A percentile compares a stretch with the other conserved stretches of the same genome.
Conservation (phyloP, 1,284 basidiomycete species). For the Ganoderma leucocontextum region DNA sequence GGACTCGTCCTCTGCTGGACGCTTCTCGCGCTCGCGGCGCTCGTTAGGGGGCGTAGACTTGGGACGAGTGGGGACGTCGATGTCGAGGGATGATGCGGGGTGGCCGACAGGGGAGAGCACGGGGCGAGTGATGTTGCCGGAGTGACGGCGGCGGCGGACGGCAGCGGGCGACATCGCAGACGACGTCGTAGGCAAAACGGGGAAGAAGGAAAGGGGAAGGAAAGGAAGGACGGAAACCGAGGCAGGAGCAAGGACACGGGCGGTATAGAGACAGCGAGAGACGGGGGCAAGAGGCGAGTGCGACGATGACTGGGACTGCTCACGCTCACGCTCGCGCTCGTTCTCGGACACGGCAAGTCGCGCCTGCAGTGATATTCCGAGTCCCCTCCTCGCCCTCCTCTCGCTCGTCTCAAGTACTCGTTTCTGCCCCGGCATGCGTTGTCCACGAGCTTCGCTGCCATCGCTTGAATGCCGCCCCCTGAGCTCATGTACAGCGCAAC, state of each 20-base stretch:
- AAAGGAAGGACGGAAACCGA: conserved; percentile 9
- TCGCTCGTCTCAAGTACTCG: background rate
- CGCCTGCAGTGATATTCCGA: background rate
- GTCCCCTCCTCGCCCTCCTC: too few species aligned
- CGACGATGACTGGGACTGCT: background rate
- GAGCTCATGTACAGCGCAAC: background rate
- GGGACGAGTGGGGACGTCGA: conserved; percentile 42
- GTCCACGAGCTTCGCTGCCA: background rate
- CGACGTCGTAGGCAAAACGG: background rate
- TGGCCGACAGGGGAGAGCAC: conserved; percentile 33
- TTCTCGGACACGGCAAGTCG: background rate
- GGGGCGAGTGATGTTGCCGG: conserved; percentile 42
- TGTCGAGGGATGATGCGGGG: conserved; percentile 23
- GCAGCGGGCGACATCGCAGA: conserved; percentile 31
- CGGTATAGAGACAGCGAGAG: conserved; percentile 6
- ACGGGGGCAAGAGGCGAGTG: background rate
- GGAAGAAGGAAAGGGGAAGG: conserved; percentile 11
- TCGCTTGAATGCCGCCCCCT: background rate
- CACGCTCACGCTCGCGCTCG: background rate
- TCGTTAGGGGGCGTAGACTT: conserved; percentile 48
- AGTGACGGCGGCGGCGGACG: conserved; percentile 45
- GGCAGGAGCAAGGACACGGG: conserved; percentile 8
- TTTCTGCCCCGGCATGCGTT: background rate
- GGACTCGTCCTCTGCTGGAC: conserved; percentile 29
- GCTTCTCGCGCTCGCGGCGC: conserved; percentile 37